A percentile compares a stretch with the other conserved stretches of the same genome.
Evolutionary conservation across 2,329 filamentous ascomycete genomes (phyloP).

Genomic region (Apiospora marii): DNA sequence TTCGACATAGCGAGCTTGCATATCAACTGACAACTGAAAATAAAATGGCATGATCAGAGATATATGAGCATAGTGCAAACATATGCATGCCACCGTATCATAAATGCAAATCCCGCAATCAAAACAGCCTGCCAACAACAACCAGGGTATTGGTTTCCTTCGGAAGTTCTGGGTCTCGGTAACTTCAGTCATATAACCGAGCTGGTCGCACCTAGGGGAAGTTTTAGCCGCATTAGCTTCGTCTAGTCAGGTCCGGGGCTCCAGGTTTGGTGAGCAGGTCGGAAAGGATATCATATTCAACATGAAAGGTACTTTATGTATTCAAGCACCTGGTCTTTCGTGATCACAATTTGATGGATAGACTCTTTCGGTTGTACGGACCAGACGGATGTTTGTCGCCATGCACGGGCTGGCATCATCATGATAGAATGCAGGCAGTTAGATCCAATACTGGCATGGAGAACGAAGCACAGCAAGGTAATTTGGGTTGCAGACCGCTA

Average conservation of each 20-base stretch:
- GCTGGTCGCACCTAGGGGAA: neutral
- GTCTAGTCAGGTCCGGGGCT: conserved; percentile 14
- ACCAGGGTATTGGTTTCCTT: neutral
- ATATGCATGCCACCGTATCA: neutral
- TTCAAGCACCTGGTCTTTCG: neutral
- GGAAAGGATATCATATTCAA: neutral
- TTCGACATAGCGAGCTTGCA: neutral
- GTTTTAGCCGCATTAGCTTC: neutral
- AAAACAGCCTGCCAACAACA: neutral
- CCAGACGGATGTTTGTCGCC: neutral
- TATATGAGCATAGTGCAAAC: neutral
- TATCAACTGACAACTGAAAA: neutral
- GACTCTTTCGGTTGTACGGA: neutral
- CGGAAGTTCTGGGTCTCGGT: neutral
- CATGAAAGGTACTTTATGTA: neutral
- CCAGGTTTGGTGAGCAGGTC: neutral
- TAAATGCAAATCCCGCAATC: neutral
- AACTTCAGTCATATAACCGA: neutral
- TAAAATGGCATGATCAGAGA: neutral
- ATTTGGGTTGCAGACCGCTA: conserved; percentile 17
- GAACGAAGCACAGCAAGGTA: neutral
- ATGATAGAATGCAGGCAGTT: neutral
- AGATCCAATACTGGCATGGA: neutral
- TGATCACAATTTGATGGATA: neutral
- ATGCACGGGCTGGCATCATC: neutral